Evolutionary conservation across 371 early-diverging fungal species (phyloP), one percentile per base, ranked within the genome.

Genomic region (Mycotypha africana): DNA sequence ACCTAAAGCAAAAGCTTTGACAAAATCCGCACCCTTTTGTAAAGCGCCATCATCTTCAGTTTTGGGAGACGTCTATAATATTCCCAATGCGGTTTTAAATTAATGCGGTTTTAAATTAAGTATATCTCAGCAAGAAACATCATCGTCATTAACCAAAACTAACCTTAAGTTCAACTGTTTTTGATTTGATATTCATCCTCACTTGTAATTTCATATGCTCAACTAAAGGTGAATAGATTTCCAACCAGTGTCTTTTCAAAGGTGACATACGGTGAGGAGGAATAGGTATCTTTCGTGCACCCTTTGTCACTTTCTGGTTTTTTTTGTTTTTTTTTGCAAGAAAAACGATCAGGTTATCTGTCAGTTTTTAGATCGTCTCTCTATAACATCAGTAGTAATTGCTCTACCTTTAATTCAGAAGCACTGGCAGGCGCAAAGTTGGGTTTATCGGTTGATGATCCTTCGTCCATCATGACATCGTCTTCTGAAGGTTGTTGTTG

Each of bases 161-260:
- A 79, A 79, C 89, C 62, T 84, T 74, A 28, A 99, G 54, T 66
- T 99, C 99, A 32, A 99, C 93, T 45, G 86, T 66, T 53, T 86
- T 88, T 45, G 81, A 65, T 58, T 86, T 86, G 37, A 91, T 62
- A 72, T 99, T 98, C 91, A 98, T 93, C 45, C 98, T 84, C 19
- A 99, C 86, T 68, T 99, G 95, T 28, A 99, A 76, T 49, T 95
- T 91, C 70, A 98, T 84, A 58, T 96, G 91, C 62, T 97, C 94
- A 7, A 99, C 99, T 23, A 99, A 76, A n/a, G 99, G 99, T 23
- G 97, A 86, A 74, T 99, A 99, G 56, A 99, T 87, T 61, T 98
- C 92, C 56, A 97, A 58, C 99, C 99, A 99, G 42, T 91, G 82
- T 42, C 88, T 84, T 67, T 94, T 97, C 36, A 99, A 74, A 14